These are phyloP conservation scores for Fusarium napiforme DNA, from an alignment of 2,329 filamentous ascomycete species.

Conservation along the genomic window DNA sequence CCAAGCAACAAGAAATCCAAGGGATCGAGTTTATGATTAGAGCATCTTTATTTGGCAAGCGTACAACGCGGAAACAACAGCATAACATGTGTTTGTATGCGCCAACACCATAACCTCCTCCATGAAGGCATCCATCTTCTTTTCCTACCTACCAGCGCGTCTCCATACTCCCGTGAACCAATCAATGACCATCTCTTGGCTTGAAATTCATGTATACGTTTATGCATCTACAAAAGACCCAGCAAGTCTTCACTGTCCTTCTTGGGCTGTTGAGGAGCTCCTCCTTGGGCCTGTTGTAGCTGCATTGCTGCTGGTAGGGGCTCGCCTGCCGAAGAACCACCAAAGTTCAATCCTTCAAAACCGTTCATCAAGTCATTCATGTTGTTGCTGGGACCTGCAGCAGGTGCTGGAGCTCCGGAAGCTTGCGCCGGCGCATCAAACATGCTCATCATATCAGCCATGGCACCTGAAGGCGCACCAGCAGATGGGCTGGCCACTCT, in stretches of 20 bases:
- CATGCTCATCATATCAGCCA: constrained; percentile 75
- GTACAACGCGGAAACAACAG: constrained; percentile 31
- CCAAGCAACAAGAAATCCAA: constrained; percentile 12
- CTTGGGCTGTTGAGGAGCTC: constrained; percentile 57
- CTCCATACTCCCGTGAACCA: constrained; percentile 32
- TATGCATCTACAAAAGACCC: constrained; percentile 52
- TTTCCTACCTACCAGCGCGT: constrained; percentile 32
- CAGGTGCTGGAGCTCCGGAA: constrained; percentile 53
- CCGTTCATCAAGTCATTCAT: constrained; percentile 92
- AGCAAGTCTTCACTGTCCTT: constrained; percentile 71
- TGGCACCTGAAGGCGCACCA: constrained; percentile 56
- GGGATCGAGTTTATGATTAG: constrained; percentile 35
- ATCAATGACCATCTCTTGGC: constrained; percentile 16
- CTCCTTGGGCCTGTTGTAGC: constrained; percentile 54
- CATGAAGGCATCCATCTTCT: constrained; percentile 32
- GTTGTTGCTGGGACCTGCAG: constrained; percentile 60
- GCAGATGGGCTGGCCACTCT: constrained; percentile 72
- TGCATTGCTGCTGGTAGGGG: constrained; percentile 74
- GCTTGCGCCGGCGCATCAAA: constrained; percentile 74
- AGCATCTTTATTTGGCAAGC: constrained; percentile 38
- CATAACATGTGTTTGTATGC: constrained; percentile 28
- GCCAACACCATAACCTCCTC: constrained; percentile 32
- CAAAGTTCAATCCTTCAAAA: constrained; percentile 83
- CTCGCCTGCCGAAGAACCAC: constrained; percentile 64
- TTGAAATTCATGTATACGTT: constrained; percentile 13